These are phyloP conservation scores for Hymenoscyphus scutula DNA, from an alignment of 2,329 filamentous ascomycete genomes.

Conservation along the genomic window DNA sequence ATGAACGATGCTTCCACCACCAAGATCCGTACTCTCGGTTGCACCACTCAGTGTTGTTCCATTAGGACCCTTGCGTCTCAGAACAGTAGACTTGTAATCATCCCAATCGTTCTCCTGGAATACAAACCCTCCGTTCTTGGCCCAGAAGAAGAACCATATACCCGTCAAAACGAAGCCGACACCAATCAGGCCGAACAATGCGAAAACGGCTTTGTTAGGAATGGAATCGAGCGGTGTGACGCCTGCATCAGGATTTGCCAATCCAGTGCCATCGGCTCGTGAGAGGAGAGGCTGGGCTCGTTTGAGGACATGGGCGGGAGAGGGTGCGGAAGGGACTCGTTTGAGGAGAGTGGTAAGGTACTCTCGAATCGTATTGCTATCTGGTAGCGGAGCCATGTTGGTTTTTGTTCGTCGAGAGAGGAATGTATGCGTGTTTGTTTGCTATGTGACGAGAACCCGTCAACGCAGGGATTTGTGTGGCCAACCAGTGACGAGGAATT, in stretches of 20 bases:
- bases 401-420: background rate
- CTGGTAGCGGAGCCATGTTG: slow-evolving; percentile 32
- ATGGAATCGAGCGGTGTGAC: slow-evolving; percentile 52
- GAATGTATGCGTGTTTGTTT: background rate
- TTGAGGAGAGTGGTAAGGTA: slow-evolving; percentile 27
- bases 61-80: slow-evolving; percentile 85
- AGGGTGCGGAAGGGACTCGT: slow-evolving; percentile 25
- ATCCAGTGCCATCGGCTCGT: slow-evolving; percentile 16
- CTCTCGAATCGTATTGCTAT: slow-evolving; percentile 16
- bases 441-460: slow-evolving; percentile 1
- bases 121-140: slow-evolving; percentile 90
- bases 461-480: background rate
- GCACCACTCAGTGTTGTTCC: slow-evolving; percentile 81
- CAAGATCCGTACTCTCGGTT: slow-evolving; percentile 77
- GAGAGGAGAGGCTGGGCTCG: slow-evolving; percentile 11
- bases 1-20: slow-evolving; percentile 80
- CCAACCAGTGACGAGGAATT: background rate
- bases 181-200: slow-evolving; percentile 81
- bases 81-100: slow-evolving; percentile 93
- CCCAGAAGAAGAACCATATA: slow-evolving; percentile 99
- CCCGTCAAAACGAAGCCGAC: slow-evolving; percentile 68
- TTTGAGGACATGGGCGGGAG: slow-evolving; percentile 18
- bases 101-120: slow-evolving; percentile 91
- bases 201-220: slow-evolving; percentile 69
- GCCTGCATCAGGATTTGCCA: slow-evolving; percentile 44